These are phyloP conservation scores for Colletotrichum agaves DNA, from an alignment of 2,329 filamentous ascomycete species.

Conservation along the genomic window DNA sequence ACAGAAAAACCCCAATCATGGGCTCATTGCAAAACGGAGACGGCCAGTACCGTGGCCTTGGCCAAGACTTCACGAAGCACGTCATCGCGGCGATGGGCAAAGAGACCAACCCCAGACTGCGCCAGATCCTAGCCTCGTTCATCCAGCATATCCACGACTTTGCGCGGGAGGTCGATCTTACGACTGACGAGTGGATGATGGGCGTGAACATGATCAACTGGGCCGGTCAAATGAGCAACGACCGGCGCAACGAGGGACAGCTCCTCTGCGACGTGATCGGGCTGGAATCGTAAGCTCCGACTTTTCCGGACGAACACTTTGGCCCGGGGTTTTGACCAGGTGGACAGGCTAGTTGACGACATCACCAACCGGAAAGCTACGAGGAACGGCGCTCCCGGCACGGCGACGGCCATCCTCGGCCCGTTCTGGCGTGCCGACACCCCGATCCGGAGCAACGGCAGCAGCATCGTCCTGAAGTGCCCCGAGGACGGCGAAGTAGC, in stretches of 20 bases:
- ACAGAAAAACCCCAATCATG: slow-evolving; percentile 2
- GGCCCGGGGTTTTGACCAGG: background rate
- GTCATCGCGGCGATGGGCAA: slow-evolving; percentile 82
- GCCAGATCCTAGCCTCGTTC: slow-evolving; percentile 73
- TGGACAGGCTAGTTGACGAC: slow-evolving; percentile 74
- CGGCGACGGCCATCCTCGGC: slow-evolving; percentile 82
- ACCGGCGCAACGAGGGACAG: slow-evolving; percentile 78
- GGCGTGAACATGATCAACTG: slow-evolving; percentile 69
- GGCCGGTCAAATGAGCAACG: slow-evolving; percentile 75
- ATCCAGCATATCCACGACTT: slow-evolving; percentile 85
- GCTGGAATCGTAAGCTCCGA: slow-evolving; percentile 67
- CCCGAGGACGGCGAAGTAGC: slow-evolving; percentile 62
- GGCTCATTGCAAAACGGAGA: slow-evolving; percentile 32
- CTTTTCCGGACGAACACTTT: too few species aligned
- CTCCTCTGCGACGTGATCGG: slow-evolving; percentile 79
- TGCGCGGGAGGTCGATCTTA: slow-evolving; percentile 81
- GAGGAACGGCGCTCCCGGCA: slow-evolving; percentile 59
- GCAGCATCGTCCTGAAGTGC: slow-evolving; percentile 68
- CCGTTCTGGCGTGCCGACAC: slow-evolving; percentile 85
- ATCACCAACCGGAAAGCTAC: slow-evolving; percentile 76
- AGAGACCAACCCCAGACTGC: slow-evolving; percentile 74
- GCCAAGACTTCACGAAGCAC: slow-evolving; percentile 72
- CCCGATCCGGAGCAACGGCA: slow-evolving; percentile 75
- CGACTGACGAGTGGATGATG: slow-evolving; percentile 81
- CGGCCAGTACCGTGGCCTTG: slow-evolving; percentile 40